Evolutionary conservation across 208 protist genomes (phyloP).

Genomic region (Blastocrithidia nonstop): DNA sequence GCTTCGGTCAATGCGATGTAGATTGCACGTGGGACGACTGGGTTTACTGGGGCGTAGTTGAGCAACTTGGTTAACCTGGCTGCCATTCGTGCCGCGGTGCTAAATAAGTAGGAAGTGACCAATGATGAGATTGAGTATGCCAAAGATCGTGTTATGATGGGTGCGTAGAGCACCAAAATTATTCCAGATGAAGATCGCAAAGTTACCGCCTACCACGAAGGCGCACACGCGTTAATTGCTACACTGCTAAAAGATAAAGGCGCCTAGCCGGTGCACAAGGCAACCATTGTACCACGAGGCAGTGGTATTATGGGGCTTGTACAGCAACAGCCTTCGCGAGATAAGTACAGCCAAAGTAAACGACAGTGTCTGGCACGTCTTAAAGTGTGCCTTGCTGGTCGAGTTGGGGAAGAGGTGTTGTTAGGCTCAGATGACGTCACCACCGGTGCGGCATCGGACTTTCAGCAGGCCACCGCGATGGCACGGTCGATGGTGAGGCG

Average conservation of each 20-base stretch:
- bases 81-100: slow-evolving; percentile 69
- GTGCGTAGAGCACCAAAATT: slow-evolving; percentile 62
- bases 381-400: slow-evolving; percentile 77
- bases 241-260: slow-evolving; percentile 57
- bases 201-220: slow-evolving; percentile 85
- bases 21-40: slow-evolving; percentile 73
- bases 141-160: slow-evolving; percentile 86
- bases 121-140: slow-evolving; percentile 84
- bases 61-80: slow-evolving; percentile 89
- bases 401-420: slow-evolving; percentile 94
- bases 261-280: slow-evolving; percentile 84
- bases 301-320: slow-evolving; percentile 86
- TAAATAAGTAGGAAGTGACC: slow-evolving; percentile 62
- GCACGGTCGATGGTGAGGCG: slow-evolving; percentile 81
- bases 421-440: slow-evolving; percentile 90
- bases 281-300: slow-evolving; percentile 83
- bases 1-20: slow-evolving; percentile 50
- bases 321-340: slow-evolving; percentile 71
- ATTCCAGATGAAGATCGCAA: slow-evolving; percentile 77
- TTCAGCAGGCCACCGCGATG: slow-evolving; percentile 83
- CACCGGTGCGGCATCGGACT: slow-evolving; percentile 81
- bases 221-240: slow-evolving; percentile 71
- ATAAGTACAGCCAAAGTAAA: slow-evolving; percentile 81
- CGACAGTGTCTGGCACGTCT: slow-evolving; percentile 67
- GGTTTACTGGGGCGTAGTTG: slow-evolving; percentile 86